Evolutionary conservation across 139 green algal genomes (phyloP), one percentile per base, ranked within the genome.

Genomic region (Micractinium conductrix): DNA sequence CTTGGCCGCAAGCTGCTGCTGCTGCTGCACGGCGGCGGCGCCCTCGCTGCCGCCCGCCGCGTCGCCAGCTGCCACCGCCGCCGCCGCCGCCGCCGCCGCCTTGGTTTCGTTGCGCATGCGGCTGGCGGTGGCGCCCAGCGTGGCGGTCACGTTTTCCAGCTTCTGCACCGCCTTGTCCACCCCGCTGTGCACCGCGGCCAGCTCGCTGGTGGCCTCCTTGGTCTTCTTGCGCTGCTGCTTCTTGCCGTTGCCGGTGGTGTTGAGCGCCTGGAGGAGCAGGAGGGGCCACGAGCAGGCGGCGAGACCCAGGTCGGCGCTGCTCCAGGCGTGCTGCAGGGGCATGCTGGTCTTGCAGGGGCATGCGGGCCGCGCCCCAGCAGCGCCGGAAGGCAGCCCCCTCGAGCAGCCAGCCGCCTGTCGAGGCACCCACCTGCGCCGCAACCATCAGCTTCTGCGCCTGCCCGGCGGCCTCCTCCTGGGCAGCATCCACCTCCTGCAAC

Each of bases 91-190:
- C 7, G 40, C 62, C 17, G 58, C 33, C 16, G 44, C 44, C 30
- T 62, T 74, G 37, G 33, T 86, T 28, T 87, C 81, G 17, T 89
- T 81, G 26, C 75, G 81, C 50, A 89, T 71, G 44, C 84, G 65
- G 68, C 53, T 78, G 74, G 81, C 73, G 12, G 81, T 85, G 68
- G 68, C 81, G 3, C 80, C 74, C n/a, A 89, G 74, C 1, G n/a
- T 42, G 33, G 74, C 74, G 0, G 81, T 85, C 50, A 87, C 75
- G 22, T 44, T 85, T 68, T 85, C 67, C 72, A 87, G 80, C 44
- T 70, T 78, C 28, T 71, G 40, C 68, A 89, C 50, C 1, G 86
- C 81, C 19, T 38, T 68, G 73, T 89, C 72, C 26, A 87, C 75
- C n/a, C 63, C 78, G 28, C n/a, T 65, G 37, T 82, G 37, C 45